These are phyloP conservation scores for Smallanthus sonchifolius DNA, from an alignment of 129 eudicot genomes.

Conservation along the genomic window DNA sequence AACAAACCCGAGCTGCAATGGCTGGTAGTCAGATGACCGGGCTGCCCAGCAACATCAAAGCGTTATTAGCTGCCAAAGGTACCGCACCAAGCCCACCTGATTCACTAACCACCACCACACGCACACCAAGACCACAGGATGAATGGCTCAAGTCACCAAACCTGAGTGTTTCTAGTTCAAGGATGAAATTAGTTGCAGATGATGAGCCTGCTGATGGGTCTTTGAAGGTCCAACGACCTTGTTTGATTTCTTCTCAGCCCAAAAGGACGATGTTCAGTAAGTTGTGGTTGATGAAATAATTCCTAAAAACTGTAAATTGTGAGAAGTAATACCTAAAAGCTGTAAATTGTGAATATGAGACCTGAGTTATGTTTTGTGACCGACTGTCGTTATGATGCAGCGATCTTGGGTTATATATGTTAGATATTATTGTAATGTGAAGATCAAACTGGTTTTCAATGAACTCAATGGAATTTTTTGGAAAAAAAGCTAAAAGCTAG, in stretches of 20 bases:
- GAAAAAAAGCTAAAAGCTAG: too few species aligned
- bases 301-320: too few species aligned
- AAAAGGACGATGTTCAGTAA: constrained; percentile 48
- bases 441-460: too few species aligned
- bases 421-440: too few species aligned
- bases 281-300: constrained; percentile 47
- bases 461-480: too few species aligned
- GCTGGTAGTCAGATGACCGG: constrained; percentile 43
- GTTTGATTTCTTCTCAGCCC: constrained; percentile 41
- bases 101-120: constrained; percentile 27
- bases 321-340: constrained; percentile 2
- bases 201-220: constrained; percentile 39
- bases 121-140: constrained; percentile 40
- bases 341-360: neutral
- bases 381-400: neutral
- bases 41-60: constrained; percentile 64
- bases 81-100: constrained; percentile 30
- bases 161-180: constrained; percentile 47
- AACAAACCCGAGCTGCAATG: constrained; percentile 77
- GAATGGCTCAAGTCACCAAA: constrained; percentile 64
- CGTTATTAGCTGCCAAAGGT: constrained; percentile 45
- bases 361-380: neutral
- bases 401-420: neutral
- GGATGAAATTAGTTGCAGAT: constrained; percentile 38
- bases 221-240: constrained; percentile 33